Base-by-base conservation (phyloP, 352 stramenopile species). In the Phytopythium sindhum region DNA sequence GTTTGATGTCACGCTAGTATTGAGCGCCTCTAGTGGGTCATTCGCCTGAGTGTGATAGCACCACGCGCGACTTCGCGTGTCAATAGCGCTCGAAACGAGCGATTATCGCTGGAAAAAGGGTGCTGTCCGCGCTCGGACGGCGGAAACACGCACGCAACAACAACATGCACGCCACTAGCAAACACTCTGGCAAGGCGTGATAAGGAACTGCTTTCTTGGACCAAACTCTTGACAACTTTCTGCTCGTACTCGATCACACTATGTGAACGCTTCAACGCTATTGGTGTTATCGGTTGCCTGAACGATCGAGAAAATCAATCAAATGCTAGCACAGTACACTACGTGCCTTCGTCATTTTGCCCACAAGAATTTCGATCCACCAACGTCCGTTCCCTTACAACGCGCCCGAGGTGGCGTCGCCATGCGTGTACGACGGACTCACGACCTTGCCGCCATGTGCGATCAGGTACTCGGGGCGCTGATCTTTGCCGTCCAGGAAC, bases 381-480 rank as follows among this genome's bases (percentile, higher is more conserved):
- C 33, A 10, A 14, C 33, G 1, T 39, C 33, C 33, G 33, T 1
- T 31, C n/a, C n/a, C 31, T 57, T 75, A 75, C 5, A 69, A 41
- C 51, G 68, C 68, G 24, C 68, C 68, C 5, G 65, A 70, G 8
- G 68, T 75, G 61, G 68, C 61, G 53, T 75, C 50, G 24, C 68
- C 68, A 57, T 77, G 39, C 60, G 70, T 77, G 70, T 74, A 77
- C 17, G 67, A 77, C 29, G 63, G 24, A 57, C 70, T 75, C 2
- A 71, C 72, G 45, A 81, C 69, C 54, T 77, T 75, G 50, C 73
- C 73, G 1, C 67, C 68, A 10, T 78, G 58, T 2, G 66, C 73
- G 35, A 81, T 81, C 51, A 77, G 71, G 58, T 81, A 78, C 66
- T 81, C 73, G 0, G 54, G 64, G 19, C 73, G 73, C 53, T 78